Evolutionary conservation across 2,329 filamentous ascomycete species (phyloP), one percentile per base, ranked within the genome.

Genomic region (Calonectria ilicicola): DNA sequence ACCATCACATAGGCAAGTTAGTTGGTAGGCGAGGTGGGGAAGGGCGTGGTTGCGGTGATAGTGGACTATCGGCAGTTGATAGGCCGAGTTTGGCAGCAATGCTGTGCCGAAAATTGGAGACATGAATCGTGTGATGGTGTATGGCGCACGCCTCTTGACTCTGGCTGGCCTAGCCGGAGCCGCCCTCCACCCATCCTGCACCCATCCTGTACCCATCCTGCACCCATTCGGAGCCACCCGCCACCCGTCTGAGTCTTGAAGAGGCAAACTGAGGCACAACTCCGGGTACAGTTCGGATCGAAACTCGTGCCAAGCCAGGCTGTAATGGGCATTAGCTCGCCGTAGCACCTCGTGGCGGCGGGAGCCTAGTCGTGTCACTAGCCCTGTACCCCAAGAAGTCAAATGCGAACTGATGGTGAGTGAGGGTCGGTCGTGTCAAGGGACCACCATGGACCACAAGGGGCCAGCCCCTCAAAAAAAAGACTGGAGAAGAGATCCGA

Each of bases 241-340:
- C 64, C 64, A 67, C 65, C 40, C n/a, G 23, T 12, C 32, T 27
- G 35, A 17, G n/a, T 35, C 65, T 53, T 27, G 53, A 67, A 60
- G 51, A 62, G 65, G 65, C 15, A 60, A 46, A 26, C 29, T 9
- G 15, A 67, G 65, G 65, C 65, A 67, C 65, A 67, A 67, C 65
- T 40, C 65, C 65, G 65, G 65, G 26, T 62, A 26, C 42, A 67
- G 51, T 62, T 67, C 65, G 65, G 65, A 62, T 67, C 65, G 51
- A 49, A 27, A 38, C 38, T 2, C 26, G 26, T 60, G 51, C 51
- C 51, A 60, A 27, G 65, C 51, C 51, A 67, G 21, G 12, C 65
- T 15, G 6, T 21, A 60, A 62, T n/a, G 7, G 14, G 51, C 42
- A 8, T 49, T 67, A 67, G 53, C 27, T 27, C 23, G 65, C 17